These are phyloP conservation scores for Adenanthera pavonina DNA, from an alignment of 306 rosid species.

Conservation along the genomic window DNA sequence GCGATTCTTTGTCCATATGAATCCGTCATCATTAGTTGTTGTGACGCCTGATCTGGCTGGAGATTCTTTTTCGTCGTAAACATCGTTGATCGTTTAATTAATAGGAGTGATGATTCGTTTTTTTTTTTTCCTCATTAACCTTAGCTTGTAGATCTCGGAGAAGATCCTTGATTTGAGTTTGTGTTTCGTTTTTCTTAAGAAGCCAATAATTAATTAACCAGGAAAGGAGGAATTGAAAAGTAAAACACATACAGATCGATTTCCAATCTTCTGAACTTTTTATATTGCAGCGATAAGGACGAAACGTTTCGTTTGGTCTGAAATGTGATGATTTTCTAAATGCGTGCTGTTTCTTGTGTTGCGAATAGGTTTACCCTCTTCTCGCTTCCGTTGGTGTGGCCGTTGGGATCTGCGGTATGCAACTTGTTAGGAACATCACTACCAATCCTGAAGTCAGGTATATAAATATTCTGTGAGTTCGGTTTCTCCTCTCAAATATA, in stretches of 20 bases:
- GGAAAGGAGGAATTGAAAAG: background rate
- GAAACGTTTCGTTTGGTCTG: background rate
- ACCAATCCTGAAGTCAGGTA: constrained; percentile 87
- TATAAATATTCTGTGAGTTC: too few relatives aligned
- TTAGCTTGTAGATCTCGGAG: background rate
- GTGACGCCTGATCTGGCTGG: background rate
- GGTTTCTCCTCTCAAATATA: too few relatives aligned
- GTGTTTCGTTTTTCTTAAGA: background rate
- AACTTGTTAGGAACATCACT: constrained; percentile 70
- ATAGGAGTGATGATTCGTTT: background rate
- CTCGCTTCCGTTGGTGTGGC: constrained; percentile 73
- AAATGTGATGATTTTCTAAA: background rate
- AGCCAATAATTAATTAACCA: background rate
- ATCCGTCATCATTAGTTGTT: background rate
- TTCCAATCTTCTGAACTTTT: background rate
- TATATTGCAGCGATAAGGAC: background rate
- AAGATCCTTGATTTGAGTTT: background rate
- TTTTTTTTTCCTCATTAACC: too few relatives aligned
- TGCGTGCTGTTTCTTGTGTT: constrained; percentile 7
- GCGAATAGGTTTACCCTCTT: constrained; percentile 72
- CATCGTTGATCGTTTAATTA: background rate
- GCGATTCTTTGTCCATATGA: background rate
- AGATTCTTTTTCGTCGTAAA: background rate
- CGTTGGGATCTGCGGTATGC: constrained; percentile 69
- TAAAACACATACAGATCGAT: background rate